Evolutionary conservation across 441 rosid species (phyloP).

Genomic region (Geranium incanum): DNA sequence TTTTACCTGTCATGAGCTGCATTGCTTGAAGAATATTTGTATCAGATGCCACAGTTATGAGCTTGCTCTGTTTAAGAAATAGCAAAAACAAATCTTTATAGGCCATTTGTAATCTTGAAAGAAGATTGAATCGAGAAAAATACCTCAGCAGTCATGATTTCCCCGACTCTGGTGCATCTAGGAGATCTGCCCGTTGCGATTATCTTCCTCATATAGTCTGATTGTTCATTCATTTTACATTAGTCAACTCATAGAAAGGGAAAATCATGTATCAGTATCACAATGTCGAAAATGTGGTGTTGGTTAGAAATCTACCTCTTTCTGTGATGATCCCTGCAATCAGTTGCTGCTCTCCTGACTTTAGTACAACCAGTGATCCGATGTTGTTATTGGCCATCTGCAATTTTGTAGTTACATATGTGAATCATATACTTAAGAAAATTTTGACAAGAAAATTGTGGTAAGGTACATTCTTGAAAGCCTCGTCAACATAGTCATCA

Average conservation of each 20-base stretch:
- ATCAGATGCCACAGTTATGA: conserved; percentile 64
- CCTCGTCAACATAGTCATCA: conserved; percentile 57
- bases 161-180: conserved; percentile 60
- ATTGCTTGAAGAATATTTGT: conserved; percentile 68
- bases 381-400: conserved; percentile 88
- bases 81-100: not conserved
- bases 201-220: conserved; percentile 73
- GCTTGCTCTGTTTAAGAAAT: conserved; percentile 38
- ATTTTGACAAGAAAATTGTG: not conserved
- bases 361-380: conserved; percentile 82
- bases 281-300: not conserved
- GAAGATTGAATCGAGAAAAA: conserved; percentile 6
- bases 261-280: not conserved
- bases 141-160: conserved; percentile 82
- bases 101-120: not conserved
- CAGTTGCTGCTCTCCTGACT: conserved; percentile 55
- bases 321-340: conserved; percentile 87
- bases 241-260: not conserved
- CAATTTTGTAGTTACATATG: not conserved
- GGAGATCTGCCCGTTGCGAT: conserved; percentile 60
- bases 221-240: conserved; percentile 17
- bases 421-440: not conserved
- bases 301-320: conserved; percentile 44
- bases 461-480: conserved; percentile 55
- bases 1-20: conserved; percentile 83